phyloP scores from a whole-genome alignment of 1,139 yeast species.

The Yarrowia galli region DNA sequence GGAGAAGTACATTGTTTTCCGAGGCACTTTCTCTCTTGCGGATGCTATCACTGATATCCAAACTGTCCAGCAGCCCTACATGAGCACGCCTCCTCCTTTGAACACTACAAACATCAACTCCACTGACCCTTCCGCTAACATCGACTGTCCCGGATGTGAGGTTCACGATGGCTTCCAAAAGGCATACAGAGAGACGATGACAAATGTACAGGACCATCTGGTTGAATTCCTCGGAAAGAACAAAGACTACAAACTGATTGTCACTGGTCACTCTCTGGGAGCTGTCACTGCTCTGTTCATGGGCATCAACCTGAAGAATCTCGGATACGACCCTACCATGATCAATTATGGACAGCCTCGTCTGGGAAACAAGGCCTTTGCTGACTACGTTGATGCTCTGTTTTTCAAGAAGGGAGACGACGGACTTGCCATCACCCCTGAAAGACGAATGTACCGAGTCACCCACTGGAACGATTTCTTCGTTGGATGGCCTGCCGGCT shows the following conservation, averaged over 20 bases:
- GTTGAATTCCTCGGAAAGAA: constrained; percentile 48
- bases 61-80: neutral
- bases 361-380: constrained; percentile 62
- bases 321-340: constrained; percentile 62
- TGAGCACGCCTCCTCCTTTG: neutral
- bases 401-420: constrained; percentile 47
- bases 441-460: constrained; percentile 41
- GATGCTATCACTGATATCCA: constrained; percentile 18
- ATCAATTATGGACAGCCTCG: constrained; percentile 69
- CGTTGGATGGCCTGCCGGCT: constrained; percentile 40
- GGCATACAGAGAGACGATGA: constrained; percentile 52
- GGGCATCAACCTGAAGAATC: constrained; percentile 63
- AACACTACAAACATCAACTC: constrained; percentile 5
- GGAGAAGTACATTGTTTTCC: constrained; percentile 18
- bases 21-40: constrained; percentile 12
- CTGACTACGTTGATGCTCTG: constrained; percentile 59
- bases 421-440: neutral
- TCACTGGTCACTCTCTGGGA: constrained; percentile 77
- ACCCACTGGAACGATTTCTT: constrained; percentile 41
- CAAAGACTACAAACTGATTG: constrained; percentile 60
- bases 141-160: constrained; percentile 1
- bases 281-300: constrained; percentile 70
- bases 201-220: constrained; percentile 40
- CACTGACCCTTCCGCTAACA: neutral
- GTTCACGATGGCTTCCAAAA: constrained; percentile 45